Percentiles rank a stretch among this genome's conserved stretches.
Evolutionary conservation across 805 yeast species (phyloP).

Genomic region (Suhomyces sp.): DNA sequence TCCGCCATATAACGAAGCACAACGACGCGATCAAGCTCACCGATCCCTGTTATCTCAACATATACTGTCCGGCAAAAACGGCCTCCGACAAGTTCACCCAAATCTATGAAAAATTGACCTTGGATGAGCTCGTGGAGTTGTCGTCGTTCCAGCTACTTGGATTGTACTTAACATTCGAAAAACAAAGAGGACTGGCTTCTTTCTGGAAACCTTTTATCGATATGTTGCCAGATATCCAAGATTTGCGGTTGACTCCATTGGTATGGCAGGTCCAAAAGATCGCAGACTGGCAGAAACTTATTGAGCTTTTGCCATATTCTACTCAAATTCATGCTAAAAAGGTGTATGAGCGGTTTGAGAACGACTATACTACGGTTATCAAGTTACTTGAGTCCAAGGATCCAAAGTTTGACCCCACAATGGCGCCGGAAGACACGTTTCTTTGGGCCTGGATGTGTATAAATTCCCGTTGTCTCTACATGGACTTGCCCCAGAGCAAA

Average conservation of each 20-base stretch:
- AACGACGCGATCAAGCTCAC: constrained; percentile 30
- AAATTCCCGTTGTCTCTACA: constrained; percentile 87
- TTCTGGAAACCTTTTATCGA: constrained; percentile 70
- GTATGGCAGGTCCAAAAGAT: constrained; percentile 48
- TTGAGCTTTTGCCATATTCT: constrained; percentile 43
- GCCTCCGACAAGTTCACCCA: constrained; percentile 22
- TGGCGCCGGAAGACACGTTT: constrained; percentile 24
- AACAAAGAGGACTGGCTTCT: constrained; percentile 34
- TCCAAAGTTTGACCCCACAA: constrained; percentile 10
- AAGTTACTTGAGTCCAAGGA: constrained; percentile 18
- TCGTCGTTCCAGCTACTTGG: constrained; percentile 61
- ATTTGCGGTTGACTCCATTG: constrained; percentile 58
- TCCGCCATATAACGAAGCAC: constrained; percentile 41
- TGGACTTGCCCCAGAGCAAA: constrained; percentile 57
- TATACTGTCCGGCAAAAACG: constrained; percentile 22
- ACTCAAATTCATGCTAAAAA: constrained; percentile 37
- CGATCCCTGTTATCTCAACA: constrained; percentile 16
- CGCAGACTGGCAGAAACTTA: constrained; percentile 23
- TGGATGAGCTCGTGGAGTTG: constrained; percentile 38
- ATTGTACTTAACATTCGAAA: constrained; percentile 48
- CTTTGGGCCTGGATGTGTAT: constrained; percentile 83
- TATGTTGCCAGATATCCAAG: constrained; percentile 56
- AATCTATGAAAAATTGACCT: constrained; percentile 28
- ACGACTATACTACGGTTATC: constrained; percentile 43
- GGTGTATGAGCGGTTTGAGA: constrained; percentile 41